A percentile compares a stretch with the other conserved stretches of the same genome.
Evolutionary conservation across 192 early-diverging fungal species (phyloP).

Genomic region (Phlyctochytrium arcticum): DNA sequence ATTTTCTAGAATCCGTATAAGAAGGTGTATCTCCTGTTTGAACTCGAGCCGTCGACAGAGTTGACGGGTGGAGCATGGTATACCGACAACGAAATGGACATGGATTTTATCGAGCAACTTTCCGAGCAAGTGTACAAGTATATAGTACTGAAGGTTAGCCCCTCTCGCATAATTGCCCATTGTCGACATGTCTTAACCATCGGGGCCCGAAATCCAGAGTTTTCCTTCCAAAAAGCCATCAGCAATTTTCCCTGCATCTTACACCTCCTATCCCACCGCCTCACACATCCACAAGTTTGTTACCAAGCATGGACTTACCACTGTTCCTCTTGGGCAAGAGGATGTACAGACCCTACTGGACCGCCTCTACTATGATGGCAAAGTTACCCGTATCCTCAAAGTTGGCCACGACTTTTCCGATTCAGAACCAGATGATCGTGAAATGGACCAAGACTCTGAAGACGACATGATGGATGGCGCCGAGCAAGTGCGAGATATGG

Average conservation of each 20-base stretch:
- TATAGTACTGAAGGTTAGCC: slow-evolving; percentile 47
- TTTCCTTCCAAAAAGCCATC: slow-evolving; percentile 46
- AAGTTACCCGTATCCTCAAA: slow-evolving; percentile 65
- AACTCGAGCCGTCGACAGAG: slow-evolving; percentile 76
- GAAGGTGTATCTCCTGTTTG: slow-evolving; percentile 86
- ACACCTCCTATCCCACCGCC: slow-evolving; percentile 68
- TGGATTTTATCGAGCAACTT: slow-evolving; percentile 82
- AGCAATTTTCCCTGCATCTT: slow-evolving; percentile 58
- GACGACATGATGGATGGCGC: slow-evolving; percentile 43
- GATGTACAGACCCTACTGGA: slow-evolving; percentile 80
- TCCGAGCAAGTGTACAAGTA: slow-evolving; percentile 67
- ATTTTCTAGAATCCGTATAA: slow-evolving; percentile 67
- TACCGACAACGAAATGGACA: slow-evolving; percentile 87
- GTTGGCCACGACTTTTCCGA: slow-evolving; percentile 26
- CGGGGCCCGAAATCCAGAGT: slow-evolving; percentile 36
- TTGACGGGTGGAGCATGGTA: slow-evolving; percentile 93
- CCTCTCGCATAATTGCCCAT: not conserved
- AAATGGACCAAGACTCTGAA: slow-evolving; percentile 50
- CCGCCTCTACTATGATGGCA: slow-evolving; percentile 82
- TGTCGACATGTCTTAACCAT: not conserved
- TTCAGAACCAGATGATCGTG: slow-evolving; percentile 25
- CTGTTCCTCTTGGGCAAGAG: slow-evolving; percentile 61
- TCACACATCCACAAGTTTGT: slow-evolving; percentile 68
- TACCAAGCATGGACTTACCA: slow-evolving; percentile 62
- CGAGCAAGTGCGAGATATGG: slow-evolving; percentile 20